Evolutionary conservation across 441 rosid genomes (phyloP), one percentile per base, ranked within the genome.

Genomic region (Gossypium gossypioides): DNA sequence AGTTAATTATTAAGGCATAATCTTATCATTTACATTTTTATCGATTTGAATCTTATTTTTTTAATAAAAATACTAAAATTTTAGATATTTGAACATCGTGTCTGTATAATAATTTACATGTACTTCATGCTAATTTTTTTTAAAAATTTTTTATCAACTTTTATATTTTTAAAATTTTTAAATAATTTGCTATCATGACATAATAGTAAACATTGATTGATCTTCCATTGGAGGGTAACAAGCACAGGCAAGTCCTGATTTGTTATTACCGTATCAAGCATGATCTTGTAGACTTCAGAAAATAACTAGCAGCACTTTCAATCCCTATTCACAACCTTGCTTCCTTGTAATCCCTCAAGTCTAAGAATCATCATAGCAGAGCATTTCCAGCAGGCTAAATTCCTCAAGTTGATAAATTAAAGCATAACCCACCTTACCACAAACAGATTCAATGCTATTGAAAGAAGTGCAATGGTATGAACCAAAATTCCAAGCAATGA

Each of bases 401-500:
- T 51, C 27, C 40, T 55, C 63, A 18, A 67, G 24, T 52, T 51
- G 37, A 76, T 72, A 25, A 29, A 15, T 25, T 18, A 52, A 2
- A 29, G 25, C 15, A 16, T 1, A 51, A 29, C n/a, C 61, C 42
- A 27, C 57, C 10, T 8, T 27, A 68, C 15, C 54, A 65, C 1
- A 40, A 46, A 46, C 29, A 54, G 58, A 19, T 8, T 18, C 58
- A 4, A 18, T 27, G 27, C 18, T 13, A 3, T 13, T 3, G 25
- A 15, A 29, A 51, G 15, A 46, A 6, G 18, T 4, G 6, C 18
- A 51, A 29, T 51, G 6, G 8, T 27, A 68, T 21, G 6, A 25
- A 40, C 46, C 72, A 68, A 16, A 68, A 21, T 68, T 52, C 61
- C 72, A 18, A 32, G 61, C 29, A 68, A 51, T 25, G 24, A 68